These are phyloP conservation scores for Suillus alpinus DNA, from an alignment of 768 basidiomycete genomes.

Conservation along the genomic window DNA sequence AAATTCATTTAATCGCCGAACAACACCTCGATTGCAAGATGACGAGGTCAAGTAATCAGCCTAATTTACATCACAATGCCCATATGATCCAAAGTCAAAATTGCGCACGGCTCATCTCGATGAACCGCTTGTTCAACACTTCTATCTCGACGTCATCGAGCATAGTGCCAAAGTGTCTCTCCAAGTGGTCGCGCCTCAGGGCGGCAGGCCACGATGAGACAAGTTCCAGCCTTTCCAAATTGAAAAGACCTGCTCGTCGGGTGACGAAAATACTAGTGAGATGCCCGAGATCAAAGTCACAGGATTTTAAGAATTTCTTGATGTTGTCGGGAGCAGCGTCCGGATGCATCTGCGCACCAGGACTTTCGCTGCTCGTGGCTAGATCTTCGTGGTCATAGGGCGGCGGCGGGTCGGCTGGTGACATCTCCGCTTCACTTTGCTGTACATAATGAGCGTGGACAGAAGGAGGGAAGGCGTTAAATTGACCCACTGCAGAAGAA, in stretches of 20 bases:
- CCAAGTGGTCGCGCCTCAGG: neutral
- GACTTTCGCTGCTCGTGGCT: neutral
- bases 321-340: neutral
- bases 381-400: neutral
- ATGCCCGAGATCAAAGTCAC: slow-evolving; percentile 1
- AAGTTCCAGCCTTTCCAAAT: neutral
- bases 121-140: neutral
- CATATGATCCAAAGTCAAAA: neutral
- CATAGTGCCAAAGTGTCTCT: neutral
- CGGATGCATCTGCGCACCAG: neutral
- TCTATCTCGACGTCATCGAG: slow-evolving; percentile 1
- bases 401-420: neutral
- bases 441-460: neutral
- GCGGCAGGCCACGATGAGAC: neutral
- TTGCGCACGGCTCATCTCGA: neutral
- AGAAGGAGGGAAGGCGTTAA: neutral
- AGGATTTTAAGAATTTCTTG: neutral
- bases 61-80: neutral
- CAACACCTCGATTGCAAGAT: neutral
- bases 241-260: neutral
- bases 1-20: neutral
- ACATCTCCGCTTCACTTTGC: too few species aligned
- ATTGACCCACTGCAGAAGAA: neutral
- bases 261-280: neutral
- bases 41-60: neutral